Evolutionary conservation across 495 filamentous ascomycete species (phyloP), one percentile per base, ranked within the genome.

Genomic region (Penicillium canariense): DNA sequence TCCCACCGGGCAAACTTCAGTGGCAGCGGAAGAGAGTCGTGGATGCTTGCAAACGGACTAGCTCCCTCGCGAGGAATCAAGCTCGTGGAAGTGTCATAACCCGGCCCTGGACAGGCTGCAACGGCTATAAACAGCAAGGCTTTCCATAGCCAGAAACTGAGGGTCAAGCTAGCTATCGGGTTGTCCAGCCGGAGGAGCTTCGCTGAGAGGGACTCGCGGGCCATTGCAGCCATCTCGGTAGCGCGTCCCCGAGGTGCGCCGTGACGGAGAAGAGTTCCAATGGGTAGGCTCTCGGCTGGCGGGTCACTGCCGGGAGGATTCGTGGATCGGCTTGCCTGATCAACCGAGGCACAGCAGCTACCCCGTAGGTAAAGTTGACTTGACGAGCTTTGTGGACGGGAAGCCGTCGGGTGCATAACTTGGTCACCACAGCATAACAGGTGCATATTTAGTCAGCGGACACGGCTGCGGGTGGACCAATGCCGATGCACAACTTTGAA

Each of bases 1-100:
- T 98, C 94, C 94, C 94, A 98, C 70, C 93, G 81, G 0, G 85
- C 84, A 34, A 96, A 77, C 48, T 84, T 85, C 52, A 68, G 55
- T 15, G 71, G 50, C 23, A 61, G 61, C 0, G 68, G 57, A 5
- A 71, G 62, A 6, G 60, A 56, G n/a, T 47, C 39, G 18, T 58
- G 46, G 30, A 49, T 50, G 57, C 48, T 44, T 48, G 55, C 38
- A 27, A 52, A 30, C 15, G 52, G 14, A 55, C 55, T 42, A 44
- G 44, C 48, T 17, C 30, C 40, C 42, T 63, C 61, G 54, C 60
- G 54, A 42, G 75, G 65, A 23, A 90, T 61, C 30, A 96, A 78
- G 8, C 75, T 75, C 23, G 84, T 89, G 23, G 94, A 97, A 12
- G 91, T 96, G 67, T 98, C 94, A 71, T 98, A 98, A 31, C 89